Evolutionary conservation across 805 yeast species (phyloP).

Genomic region (Wickerhamomyces rabaulensis): DNA sequence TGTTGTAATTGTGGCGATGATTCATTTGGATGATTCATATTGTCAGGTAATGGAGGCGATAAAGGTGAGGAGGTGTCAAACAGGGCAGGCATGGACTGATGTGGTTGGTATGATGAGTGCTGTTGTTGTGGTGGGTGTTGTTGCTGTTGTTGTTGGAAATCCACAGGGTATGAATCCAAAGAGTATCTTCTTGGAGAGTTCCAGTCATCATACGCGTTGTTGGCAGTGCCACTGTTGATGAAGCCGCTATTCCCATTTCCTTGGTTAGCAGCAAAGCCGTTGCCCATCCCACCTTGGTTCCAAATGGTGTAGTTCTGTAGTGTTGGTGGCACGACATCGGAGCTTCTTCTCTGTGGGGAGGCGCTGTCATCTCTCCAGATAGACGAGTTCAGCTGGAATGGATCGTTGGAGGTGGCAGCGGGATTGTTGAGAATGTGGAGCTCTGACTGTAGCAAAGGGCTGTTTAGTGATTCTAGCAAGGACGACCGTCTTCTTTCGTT

Average conservation of each 20-base stretch:
- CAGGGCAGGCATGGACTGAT: background rate
- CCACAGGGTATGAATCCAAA: conserved; percentile 9
- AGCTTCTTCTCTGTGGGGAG: conserved; percentile 2
- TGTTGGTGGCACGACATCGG: background rate
- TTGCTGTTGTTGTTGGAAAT: conserved; percentile 6
- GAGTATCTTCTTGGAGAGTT: conserved; percentile 16
- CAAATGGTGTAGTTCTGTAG: conserved; percentile 2
- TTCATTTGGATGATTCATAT: conserved; percentile 9
- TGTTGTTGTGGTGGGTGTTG: conserved; percentile 5
- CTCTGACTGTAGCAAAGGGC: conserved; percentile 7
- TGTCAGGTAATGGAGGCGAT: background rate
- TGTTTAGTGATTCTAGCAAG: conserved; percentile 8
- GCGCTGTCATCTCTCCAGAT: conserved; percentile 7
- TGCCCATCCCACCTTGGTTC: background rate
- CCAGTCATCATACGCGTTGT: conserved; percentile 4
- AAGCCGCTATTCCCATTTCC: background rate
- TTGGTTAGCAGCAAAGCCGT: background rate
- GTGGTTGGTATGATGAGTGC: background rate
- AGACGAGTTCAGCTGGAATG: conserved; percentile 12
- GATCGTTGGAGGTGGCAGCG: conserved; percentile 3
- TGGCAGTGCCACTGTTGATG: conserved; percentile 1
- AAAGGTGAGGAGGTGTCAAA: background rate
- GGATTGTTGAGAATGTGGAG: conserved; percentile 1
- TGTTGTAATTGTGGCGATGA: conserved; percentile 12
- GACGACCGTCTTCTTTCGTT: conserved; percentile 11